Base-by-base conservation (phyloP, 1,284 basidiomycete species). In the Prillingera fragicola region DNA sequence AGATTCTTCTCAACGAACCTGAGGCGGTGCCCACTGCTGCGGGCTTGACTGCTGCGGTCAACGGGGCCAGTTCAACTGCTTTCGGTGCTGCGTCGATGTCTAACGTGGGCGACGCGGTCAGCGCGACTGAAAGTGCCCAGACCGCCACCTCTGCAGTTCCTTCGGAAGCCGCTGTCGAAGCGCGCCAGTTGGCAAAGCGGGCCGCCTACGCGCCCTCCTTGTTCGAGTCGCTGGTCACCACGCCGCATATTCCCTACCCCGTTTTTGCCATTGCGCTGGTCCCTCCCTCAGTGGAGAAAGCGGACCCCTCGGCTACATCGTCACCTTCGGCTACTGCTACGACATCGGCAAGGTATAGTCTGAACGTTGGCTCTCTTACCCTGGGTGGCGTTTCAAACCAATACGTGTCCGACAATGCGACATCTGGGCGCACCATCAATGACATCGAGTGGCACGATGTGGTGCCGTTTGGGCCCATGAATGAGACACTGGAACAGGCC, bases 371-470 rank as follows among this genome's bases (percentile, higher is more conserved):
- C 0, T 57, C 57, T 8, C 33, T 69, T 3, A 69, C 66, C 5
- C 49, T 67, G 12, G 66, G 66, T 14, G 66, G 66, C 3, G 61
- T 69, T 8, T 63, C 63, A 1, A 50, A 46, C 25, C 45, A 48
- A 1, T 64, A 59, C 38, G 56, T 65, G n/a, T 43, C 41, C 5
- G 48, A 53, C n/a, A 47, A 55, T 22, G 23, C 40, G 9, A 38
- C 41, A 3, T 43, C 40, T 3, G 57, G 55, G 10, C 41, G 56
- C 32, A 60, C 59, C 2, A 25, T 65, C 6, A 35, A 41, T 15
- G 62, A 66, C 55, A 63, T 68, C 28, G 62, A 66, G 41, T 66
- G 65, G 62, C 47, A 51, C 22, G 52, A 59, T 12, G 64, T 68
- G 5, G 49, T 66, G 1, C 65, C 63, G 1, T 68, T 68, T 45